Conservation (phyloP, 345 rosid genomes). For the Linum trigynum region DNA sequence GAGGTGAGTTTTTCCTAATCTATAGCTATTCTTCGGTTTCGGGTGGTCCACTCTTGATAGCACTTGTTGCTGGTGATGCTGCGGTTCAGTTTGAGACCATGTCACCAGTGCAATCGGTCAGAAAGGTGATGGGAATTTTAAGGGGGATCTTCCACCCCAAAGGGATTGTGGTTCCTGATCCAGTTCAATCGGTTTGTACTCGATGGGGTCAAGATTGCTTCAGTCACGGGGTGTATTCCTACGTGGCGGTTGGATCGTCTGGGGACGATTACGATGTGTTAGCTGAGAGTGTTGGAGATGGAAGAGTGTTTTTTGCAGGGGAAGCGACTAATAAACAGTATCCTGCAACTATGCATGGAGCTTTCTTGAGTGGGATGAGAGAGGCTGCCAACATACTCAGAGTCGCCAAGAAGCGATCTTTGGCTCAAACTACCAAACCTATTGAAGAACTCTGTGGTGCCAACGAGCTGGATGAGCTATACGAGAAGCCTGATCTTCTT, state of each 20-base stretch:
- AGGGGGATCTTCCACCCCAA: slow-evolving; percentile 78
- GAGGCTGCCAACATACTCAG: slow-evolving; percentile 85
- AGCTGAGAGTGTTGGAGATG: slow-evolving; percentile 85
- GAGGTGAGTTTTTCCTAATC: slow-evolving; percentile 93
- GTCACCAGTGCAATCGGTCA: slow-evolving; percentile 85
- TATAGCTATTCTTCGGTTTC: slow-evolving; percentile 87
- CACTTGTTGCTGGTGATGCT: slow-evolving; percentile 90
- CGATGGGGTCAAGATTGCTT: slow-evolving; percentile 90
- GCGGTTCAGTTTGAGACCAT: slow-evolving; percentile 67
- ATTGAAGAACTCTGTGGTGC: slow-evolving; percentile 20
- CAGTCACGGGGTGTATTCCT: slow-evolving; percentile 78
- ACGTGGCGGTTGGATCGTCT: slow-evolving; percentile 84
- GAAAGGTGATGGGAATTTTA: slow-evolving; percentile 55
- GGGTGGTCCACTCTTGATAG: slow-evolving; percentile 85
- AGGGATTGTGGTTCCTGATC: slow-evolving; percentile 93
- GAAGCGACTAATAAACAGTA: slow-evolving; percentile 94
- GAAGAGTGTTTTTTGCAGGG: slow-evolving; percentile 93
- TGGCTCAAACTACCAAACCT: slow-evolving; percentile 20
- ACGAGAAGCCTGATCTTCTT: slow-evolving; percentile 42
- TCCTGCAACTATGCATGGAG: slow-evolving; percentile 99
- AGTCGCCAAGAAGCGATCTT: slow-evolving; percentile 55
- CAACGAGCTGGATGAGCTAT: slow-evolving; percentile 31
- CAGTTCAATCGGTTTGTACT: slow-evolving; percentile 83
- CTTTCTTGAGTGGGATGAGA: slow-evolving; percentile 94
- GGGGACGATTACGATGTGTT: slow-evolving; percentile 96